These are phyloP conservation scores for Cornus kousa DNA, from an alignment of 148 eudicot species.

Conservation along the genomic window DNA sequence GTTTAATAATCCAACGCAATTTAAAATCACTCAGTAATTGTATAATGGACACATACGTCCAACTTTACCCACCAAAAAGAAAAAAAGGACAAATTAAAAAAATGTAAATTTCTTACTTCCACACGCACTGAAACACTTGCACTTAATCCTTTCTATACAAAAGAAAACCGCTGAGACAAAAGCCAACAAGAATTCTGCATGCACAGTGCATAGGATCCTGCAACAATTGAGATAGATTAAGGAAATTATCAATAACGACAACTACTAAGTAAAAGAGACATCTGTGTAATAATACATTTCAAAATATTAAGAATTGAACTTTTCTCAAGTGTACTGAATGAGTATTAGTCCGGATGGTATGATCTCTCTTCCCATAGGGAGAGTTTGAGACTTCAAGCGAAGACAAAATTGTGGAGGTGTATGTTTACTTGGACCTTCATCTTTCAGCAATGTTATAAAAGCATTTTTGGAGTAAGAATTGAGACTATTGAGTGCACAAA, in stretches of 20 bases:
- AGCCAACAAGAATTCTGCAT: conserved; percentile 10
- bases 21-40: background rate
- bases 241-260: background rate
- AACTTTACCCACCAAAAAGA: background rate
- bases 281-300: background rate
- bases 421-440: too few species aligned
- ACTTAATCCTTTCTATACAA: conserved; percentile 16
- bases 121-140: conserved; percentile 11
- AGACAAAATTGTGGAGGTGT: too few species aligned
- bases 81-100: background rate
- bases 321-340: too few species aligned
- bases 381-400: too few species aligned
- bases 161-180: conserved; percentile 7
- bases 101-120: background rate
- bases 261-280: too few species aligned
- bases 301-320: background rate
- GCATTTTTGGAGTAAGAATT: too few species aligned
- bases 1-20: conserved; percentile 1
- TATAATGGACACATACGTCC: background rate
- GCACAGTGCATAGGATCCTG: conserved; percentile 36
- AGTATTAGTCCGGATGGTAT: too few species aligned
- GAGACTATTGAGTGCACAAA: too few species aligned
- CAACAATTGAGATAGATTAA: conserved; percentile 6
- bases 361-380: too few species aligned
- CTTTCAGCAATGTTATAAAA: too few species aligned